These are phyloP conservation scores for Auricularia cornea DNA, from an alignment of 768 basidiomycete species.

Conservation along the genomic window DNA sequence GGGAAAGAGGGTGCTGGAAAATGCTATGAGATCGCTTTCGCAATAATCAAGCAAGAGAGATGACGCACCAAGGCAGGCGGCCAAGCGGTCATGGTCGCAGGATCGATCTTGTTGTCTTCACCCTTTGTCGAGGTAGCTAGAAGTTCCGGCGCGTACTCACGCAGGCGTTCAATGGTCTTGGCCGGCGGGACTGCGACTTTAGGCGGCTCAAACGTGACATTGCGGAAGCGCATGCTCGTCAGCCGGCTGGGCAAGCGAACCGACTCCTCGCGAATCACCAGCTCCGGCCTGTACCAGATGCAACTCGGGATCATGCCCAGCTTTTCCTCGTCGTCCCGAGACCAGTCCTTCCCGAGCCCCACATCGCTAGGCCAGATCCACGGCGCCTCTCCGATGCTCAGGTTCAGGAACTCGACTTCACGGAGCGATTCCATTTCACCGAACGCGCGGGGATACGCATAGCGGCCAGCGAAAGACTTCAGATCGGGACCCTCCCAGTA, in stretches of 20 bases:
- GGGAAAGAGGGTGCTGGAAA: background rate
- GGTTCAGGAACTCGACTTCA: background rate
- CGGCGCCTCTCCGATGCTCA: background rate
- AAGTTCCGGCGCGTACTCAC: background rate
- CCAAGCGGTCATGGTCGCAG: background rate
- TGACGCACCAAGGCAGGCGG: background rate
- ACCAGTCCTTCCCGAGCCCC: background rate
- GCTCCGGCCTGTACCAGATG: background rate
- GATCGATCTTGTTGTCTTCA: background rate
- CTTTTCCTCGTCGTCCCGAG: background rate
- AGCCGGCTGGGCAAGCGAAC: background rate
- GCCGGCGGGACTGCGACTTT: background rate
- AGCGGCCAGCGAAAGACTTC: background rate
- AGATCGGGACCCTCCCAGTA: background rate
- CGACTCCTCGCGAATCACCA: background rate
- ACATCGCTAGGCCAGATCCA: background rate
- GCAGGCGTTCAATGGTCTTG: background rate
- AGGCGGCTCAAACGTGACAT: background rate
- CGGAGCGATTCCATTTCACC: background rate
- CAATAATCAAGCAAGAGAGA: background rate
- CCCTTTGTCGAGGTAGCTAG: background rate
- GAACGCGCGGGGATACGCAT: background rate
- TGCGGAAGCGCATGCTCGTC: background rate
- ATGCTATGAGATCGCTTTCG: background rate
- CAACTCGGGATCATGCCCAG: background rate